phyloP scores from a whole-genome alignment of 2,329 filamentous ascomycete species.

The Neofusicoccum ribis region DNA sequence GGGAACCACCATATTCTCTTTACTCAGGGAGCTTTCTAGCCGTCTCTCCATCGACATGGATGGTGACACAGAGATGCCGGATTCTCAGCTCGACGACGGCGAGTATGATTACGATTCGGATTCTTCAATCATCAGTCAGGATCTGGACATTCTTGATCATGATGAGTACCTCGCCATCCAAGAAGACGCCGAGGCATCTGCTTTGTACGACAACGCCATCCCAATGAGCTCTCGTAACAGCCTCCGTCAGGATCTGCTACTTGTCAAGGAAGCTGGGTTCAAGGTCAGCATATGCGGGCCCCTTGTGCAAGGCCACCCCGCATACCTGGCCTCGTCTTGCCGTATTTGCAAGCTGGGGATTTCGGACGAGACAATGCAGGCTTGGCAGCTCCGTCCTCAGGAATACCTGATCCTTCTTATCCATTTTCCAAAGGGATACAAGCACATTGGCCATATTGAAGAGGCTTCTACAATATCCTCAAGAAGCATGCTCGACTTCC shows the following conservation, averaged over 20 bases:
- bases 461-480: not conserved
- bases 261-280: conserved; percentile 66
- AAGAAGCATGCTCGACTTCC: conserved; percentile 52
- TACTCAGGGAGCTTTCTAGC: conserved; percentile 50
- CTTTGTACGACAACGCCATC: not conserved
- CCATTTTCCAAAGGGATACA: conserved; percentile 64
- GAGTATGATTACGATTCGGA: not conserved
- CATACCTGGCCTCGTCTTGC: conserved; percentile 67
- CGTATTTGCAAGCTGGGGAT: conserved; percentile 70
- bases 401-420: conserved; percentile 77
- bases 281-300: conserved; percentile 64
- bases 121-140: not conserved
- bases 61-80: conserved; percentile 34
- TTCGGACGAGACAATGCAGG: conserved; percentile 70
- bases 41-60: conserved; percentile 40
- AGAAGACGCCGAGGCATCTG: not conserved
- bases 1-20: conserved; percentile 49
- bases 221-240: conserved; percentile 28
- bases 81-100: not conserved
- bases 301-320: conserved; percentile 48
- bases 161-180: not conserved
- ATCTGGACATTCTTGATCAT: not conserved
- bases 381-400: conserved; percentile 68
- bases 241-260: conserved; percentile 62
- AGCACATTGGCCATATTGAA: conserved; percentile 49